Evolutionary conservation across 495 filamentous ascomycete genomes (phyloP).

Genomic region (Jackrogersella multiformis): DNA sequence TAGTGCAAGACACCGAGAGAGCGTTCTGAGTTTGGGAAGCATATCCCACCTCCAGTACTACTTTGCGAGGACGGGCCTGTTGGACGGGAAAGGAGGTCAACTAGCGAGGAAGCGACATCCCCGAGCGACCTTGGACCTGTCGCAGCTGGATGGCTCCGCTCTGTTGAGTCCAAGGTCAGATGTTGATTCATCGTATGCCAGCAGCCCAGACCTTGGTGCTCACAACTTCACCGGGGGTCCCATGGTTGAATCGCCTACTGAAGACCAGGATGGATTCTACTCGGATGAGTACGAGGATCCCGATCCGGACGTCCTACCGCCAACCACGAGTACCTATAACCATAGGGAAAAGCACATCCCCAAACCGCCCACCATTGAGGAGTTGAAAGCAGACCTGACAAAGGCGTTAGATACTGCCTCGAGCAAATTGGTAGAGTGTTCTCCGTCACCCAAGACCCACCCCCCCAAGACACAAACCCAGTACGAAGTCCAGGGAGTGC

Average conservation of each 20-base stretch:
- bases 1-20: conserved; percentile 88
- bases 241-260: conserved; percentile 67
- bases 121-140: conserved; percentile 62
- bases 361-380: conserved; percentile 83
- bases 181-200: conserved; percentile 64
- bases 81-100: conserved; percentile 93
- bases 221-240: conserved; percentile 51
- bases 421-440: conserved; percentile 67
- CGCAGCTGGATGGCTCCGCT: conserved; percentile 50
- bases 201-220: conserved; percentile 60
- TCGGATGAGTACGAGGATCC: conserved; percentile 68
- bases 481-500: conserved; percentile 89
- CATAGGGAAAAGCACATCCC: conserved; percentile 84
- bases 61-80: conserved; percentile 90
- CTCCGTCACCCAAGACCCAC: conserved; percentile 28
- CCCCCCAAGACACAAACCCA: conserved; percentile 64
- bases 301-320: conserved; percentile 82
- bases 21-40: conserved; percentile 93
- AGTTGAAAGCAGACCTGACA: conserved; percentile 78
- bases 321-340: conserved; percentile 95
- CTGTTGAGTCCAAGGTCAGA: conserved; percentile 58
- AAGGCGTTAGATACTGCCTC: conserved; percentile 71
- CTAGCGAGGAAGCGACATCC: conserved; percentile 74
- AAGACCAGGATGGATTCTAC: conserved; percentile 66
- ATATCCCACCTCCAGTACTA: conserved; percentile 99